Evolutionary conservation across 768 basidiomycete species (phyloP), one percentile per base, ranked within the genome.

Genomic region (Phylloporus sp.): DNA sequence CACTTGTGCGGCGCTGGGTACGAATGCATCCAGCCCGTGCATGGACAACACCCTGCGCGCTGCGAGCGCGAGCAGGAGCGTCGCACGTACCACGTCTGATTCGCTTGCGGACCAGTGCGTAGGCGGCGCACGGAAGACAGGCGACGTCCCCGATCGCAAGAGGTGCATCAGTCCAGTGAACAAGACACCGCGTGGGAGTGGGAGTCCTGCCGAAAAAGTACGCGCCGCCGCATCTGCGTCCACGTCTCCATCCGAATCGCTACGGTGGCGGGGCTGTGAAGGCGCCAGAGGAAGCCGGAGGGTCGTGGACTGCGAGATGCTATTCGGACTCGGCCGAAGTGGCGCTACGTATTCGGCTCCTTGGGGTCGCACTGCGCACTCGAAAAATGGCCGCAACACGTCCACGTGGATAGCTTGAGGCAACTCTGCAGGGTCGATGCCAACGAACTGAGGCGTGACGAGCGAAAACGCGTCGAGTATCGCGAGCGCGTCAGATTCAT

Each of bases 31-130:
- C 31, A 83, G 68, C 2, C 74, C 72, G 59, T 76, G 76, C 10
- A 61, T 63, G 15, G 61, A 55, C 28, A 85, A 60, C 6, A 79
- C 66, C 40, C 79, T 73, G 27, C 78, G 76, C 10, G 74, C 68
- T 13, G 80, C 68, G 36, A 75, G 73, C 2, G 78, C 74, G n/a
- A 95, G 69, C 13, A 85, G 67, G 15, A 97, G 70, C 7, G 84
- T 79, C 0, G 82, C 80, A 18, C 86, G 81, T 13, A 85, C 81
- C 7, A 95, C 70, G 34, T 95, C 88, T 12, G 81, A 73, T 66
- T 97, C 94, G 4, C 83, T 85, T 0, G 84, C 82, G 60, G 86
- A 78, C 93, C 93, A 95, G 3, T 76, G 73, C 0, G 70, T 54
- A 0, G 92, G 89, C 2, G 89, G 76, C 20, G 75, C 59, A 31